Conservation (phyloP, 208 protist genomes). For the Crithidia sp. region DNA sequence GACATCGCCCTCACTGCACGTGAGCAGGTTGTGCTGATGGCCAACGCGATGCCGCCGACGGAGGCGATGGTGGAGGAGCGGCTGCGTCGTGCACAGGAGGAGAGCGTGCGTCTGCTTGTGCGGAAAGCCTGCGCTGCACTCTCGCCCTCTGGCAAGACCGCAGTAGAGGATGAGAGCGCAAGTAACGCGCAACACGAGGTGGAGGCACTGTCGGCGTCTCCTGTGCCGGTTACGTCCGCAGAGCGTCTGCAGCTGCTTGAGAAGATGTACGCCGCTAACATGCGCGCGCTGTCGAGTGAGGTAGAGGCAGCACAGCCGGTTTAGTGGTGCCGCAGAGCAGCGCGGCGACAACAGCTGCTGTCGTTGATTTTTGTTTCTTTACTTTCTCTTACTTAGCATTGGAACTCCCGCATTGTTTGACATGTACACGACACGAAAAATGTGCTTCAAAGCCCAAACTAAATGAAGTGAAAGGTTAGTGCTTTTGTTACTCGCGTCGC, state of each 20-base stretch:
- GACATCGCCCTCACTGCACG: slow-evolving; percentile 8
- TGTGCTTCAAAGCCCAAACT: too few relatives aligned
- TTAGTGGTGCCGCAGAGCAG: neutral
- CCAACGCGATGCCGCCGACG: slow-evolving; percentile 10
- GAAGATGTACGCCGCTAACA: slow-evolving; percentile 17
- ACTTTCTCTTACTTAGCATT: neutral
- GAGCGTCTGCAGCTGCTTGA: slow-evolving; percentile 16
- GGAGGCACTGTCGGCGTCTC: neutral
- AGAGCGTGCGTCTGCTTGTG: slow-evolving; percentile 27
- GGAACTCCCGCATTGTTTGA: too few relatives aligned
- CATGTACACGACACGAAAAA: too few relatives aligned
- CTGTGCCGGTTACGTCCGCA: neutral
- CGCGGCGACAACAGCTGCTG: too few relatives aligned
- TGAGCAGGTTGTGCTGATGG: slow-evolving; percentile 21
- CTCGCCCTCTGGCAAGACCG: too few relatives aligned
- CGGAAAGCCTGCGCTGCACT: too few relatives aligned
- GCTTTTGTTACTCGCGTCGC: too few relatives aligned
- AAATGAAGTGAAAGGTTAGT: too few relatives aligned
- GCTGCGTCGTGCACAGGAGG: slow-evolving; percentile 22
- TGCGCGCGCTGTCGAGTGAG: neutral
- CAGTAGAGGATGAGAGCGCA: too few relatives aligned
- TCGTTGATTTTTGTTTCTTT: neutral
- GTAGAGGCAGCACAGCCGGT: neutral
- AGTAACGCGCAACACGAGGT: neutral
- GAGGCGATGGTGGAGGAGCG: slow-evolving; percentile 17